Conservation (phyloP, 805 yeast species). For the Limtongozyma cylindracea region DNA sequence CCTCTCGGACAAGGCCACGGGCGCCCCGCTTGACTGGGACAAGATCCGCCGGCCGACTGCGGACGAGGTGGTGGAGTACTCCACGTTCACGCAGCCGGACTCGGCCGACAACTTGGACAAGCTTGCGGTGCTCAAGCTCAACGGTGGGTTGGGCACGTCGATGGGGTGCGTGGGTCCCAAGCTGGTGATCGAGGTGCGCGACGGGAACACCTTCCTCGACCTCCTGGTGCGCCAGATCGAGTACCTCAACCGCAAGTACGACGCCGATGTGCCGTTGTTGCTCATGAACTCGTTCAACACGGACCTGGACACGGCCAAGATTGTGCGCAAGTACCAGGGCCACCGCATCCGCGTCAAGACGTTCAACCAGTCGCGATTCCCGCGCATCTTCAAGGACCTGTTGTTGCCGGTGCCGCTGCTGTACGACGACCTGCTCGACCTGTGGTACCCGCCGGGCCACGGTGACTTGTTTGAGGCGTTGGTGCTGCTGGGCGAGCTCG, state of each 20-base stretch:
- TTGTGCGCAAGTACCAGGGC: slow-evolving; percentile 90
- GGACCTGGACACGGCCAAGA: slow-evolving; percentile 80
- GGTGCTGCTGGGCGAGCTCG: slow-evolving; percentile 77
- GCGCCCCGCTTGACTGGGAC: slow-evolving; percentile 78
- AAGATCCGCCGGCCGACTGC: slow-evolving; percentile 76
- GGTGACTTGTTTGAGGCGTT: slow-evolving; percentile 91
- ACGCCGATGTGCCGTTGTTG: slow-evolving; percentile 83
- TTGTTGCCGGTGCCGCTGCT: slow-evolving; percentile 77
- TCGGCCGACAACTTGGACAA: slow-evolving; percentile 32
- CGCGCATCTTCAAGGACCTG: slow-evolving; percentile 90
- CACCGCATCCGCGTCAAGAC: slow-evolving; percentile 89
- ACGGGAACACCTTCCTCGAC: slow-evolving; percentile 92
- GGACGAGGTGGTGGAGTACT: slow-evolving; percentile 73
- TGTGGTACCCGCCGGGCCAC: slow-evolving; percentile 99
- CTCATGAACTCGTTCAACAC: slow-evolving; percentile 98
- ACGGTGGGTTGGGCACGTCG: slow-evolving; percentile 97
- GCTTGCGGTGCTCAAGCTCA: slow-evolving; percentile 85
- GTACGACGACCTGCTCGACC: slow-evolving; percentile 46
- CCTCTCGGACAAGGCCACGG: slow-evolving; percentile 69
- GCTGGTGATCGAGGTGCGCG: slow-evolving; percentile 94
- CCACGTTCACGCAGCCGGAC: slow-evolving; percentile 11
- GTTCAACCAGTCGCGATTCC: slow-evolving; percentile 94
- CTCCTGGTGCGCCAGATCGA: slow-evolving; percentile 92
- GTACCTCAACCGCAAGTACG: slow-evolving; percentile 71
- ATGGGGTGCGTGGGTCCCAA: slow-evolving; percentile 99